Conservation (phyloP, 2,329 filamentous ascomycete species). For the Cladophialophora chaetospira region DNA sequence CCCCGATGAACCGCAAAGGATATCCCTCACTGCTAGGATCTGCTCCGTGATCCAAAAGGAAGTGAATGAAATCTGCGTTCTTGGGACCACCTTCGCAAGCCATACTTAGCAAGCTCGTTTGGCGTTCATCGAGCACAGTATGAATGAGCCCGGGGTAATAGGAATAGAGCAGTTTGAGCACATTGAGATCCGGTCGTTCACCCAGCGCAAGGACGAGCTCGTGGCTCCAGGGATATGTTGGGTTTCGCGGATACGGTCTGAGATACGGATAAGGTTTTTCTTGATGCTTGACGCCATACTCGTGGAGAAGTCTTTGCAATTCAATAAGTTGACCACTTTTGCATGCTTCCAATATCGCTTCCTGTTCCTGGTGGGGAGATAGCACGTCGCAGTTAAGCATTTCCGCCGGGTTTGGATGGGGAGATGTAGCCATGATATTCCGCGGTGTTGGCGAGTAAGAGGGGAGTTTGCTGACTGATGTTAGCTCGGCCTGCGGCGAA, state of each 20-base stretch:
- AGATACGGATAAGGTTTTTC: neutral
- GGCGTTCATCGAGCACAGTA: neutral
- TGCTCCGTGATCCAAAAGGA: conserved; percentile 3
- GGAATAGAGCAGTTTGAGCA: neutral
- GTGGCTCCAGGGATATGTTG: neutral
- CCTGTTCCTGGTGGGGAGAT: neutral
- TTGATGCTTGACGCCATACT: neutral
- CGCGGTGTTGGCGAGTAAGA: too few relatives aligned
- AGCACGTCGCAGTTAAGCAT: neutral
- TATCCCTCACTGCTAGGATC: neutral
- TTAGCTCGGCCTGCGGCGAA: too few relatives aligned
- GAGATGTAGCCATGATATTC: too few relatives aligned
- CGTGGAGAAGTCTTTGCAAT: neutral
- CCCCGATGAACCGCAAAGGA: neutral
- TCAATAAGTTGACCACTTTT: neutral
- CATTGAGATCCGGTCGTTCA: neutral
- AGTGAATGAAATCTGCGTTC: neutral
- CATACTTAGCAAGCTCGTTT: neutral
- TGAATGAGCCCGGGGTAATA: neutral
- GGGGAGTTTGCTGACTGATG: too few relatives aligned
- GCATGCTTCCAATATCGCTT: neutral
- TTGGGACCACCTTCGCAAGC: neutral
- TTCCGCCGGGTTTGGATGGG: too few relatives aligned
- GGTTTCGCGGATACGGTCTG: neutral
- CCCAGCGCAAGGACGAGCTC: neutral